Conservation (phyloP, 148 eudicot genomes). For the Vaccinium vitisidaea region DNA sequence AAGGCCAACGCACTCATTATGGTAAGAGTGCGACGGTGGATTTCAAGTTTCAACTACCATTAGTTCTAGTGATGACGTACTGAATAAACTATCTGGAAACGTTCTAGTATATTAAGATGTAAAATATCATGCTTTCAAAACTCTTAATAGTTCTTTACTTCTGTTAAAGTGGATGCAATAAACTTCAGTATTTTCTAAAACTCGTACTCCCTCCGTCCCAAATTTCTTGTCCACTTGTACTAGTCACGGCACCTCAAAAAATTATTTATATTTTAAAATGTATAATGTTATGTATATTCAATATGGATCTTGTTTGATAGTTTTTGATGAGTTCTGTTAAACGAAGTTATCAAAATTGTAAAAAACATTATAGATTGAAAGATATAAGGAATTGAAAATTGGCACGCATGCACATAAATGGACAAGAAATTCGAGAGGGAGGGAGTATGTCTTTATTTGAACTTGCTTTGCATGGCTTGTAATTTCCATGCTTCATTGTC, state of each 20-base stretch:
- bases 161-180: neutral
- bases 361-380: no score
- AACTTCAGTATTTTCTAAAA: neutral
- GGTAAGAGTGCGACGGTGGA: conserved; percentile 40
- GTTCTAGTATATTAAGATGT: neutral
- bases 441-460: neutral
- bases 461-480: neutral
- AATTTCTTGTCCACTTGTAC: no score
- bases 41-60: neutral
- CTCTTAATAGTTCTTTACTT: neutral
- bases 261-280: no score
- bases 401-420: no score
- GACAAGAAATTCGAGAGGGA: no score
- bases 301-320: no score
- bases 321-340: no score
- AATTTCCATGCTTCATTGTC: neutral
- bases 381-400: no score
- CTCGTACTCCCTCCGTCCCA: neutral
- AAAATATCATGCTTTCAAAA: neutral
- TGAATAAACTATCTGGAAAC: neutral
- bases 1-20: conserved; percentile 75
- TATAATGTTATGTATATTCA: no score
- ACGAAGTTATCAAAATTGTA: no score
- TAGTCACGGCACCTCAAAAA: no score
- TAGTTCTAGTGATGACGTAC: neutral